A percentile compares a stretch with the other conserved stretches of the same genome.
Conservation (phyloP, 176 grass and related monocot genomes). For the sorghum (Sorghum bicolor) region Sorghum_bicolor_NCBIv3 NC_012870.2:67878501-67879000, state of each 20-base stretch:
- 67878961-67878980: constrained; percentile 23
- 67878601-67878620: not conserved
- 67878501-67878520: constrained; percentile 80
- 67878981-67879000: too few relatives aligned
- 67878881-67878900: not conserved
- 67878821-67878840: constrained; percentile 27
- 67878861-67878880: constrained; percentile 16
- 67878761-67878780: constrained; percentile 40
- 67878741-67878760: constrained; percentile 80
- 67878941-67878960: not conserved
- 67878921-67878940: constrained; percentile 8
- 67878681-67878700: constrained; percentile 97
- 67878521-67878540: constrained; percentile 1
- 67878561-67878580: not conserved
- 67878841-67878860: not conserved
- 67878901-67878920: not conserved
- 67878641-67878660: constrained; percentile 54
- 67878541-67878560: not conserved
- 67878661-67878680: constrained; percentile 75
- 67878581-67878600: not conserved
- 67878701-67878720: constrained; percentile 50
- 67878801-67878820: constrained; percentile 33
- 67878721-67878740: constrained; percentile 69
- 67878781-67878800: constrained; percentile 27
- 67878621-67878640: not conserved